These are phyloP conservation scores for Pyrenophora seminiperda DNA, from an alignment of 2,329 filamentous ascomycete genomes.

Conservation along the genomic window DNA sequence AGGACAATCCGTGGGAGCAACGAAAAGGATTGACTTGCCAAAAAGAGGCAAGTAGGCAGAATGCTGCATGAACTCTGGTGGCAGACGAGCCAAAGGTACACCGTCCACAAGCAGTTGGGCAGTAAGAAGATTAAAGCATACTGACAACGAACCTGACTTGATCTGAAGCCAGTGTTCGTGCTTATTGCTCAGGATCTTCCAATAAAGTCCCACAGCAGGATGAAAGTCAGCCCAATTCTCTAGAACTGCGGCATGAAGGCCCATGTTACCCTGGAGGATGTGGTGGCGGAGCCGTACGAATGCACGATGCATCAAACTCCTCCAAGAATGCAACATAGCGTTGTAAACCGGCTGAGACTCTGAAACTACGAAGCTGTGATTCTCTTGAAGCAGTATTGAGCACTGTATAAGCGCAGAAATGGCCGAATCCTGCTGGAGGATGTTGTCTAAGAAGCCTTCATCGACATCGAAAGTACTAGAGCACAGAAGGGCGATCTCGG, in stretches of 20 bases:
- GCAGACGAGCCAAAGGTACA: constrained; percentile 55
- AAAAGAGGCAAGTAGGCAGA: constrained; percentile 54
- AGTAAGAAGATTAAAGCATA: constrained; percentile 57
- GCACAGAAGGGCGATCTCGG: constrained; percentile 53
- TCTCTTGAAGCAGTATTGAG: constrained; percentile 31
- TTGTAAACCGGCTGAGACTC: constrained; percentile 6
- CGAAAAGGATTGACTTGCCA: constrained; percentile 48
- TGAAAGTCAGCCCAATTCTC: constrained; percentile 29
- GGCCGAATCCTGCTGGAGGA: constrained; percentile 32
- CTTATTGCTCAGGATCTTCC: constrained; percentile 13
- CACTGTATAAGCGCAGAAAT: constrained; percentile 25
- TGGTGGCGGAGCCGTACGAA: constrained; percentile 9
- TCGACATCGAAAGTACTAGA: constrained; percentile 55
- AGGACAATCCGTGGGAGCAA: constrained; percentile 47
- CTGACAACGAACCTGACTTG: constrained; percentile 10
- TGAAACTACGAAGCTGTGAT: constrained; percentile 2
- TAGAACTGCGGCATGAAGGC: constrained; percentile 24
- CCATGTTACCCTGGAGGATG: constrained; percentile 8
- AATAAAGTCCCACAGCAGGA: constrained; percentile 3
- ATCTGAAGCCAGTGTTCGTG: constrained; percentile 45
- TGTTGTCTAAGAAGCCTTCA: constrained; percentile 23
- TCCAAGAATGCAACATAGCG: constrained; percentile 24
- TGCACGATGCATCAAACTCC: constrained; percentile 21
- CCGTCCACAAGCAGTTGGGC: constrained; percentile 61
- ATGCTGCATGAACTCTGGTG: constrained; percentile 52